Conservation (phyloP, 495 filamentous ascomycete species). For the Penicillium paradoxum region DNA sequence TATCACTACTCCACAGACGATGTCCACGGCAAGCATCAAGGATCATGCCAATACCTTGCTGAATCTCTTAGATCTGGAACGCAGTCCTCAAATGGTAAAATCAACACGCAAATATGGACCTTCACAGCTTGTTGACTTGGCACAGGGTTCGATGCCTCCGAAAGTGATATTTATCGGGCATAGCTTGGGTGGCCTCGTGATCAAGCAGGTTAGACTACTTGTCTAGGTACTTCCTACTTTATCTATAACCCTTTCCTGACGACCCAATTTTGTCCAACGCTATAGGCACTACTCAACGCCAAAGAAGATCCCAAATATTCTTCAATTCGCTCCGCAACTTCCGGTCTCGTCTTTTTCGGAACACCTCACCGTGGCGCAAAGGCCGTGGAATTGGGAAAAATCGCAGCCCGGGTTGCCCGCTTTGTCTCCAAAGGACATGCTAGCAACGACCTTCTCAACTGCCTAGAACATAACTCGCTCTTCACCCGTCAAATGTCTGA, state of each 20-base stretch:
- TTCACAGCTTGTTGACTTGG: neutral
- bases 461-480: constrained; percentile 36
- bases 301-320: constrained; percentile 39
- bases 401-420: constrained; percentile 33
- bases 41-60: constrained; percentile 37
- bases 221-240: neutral
- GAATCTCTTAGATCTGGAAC: constrained; percentile 35
- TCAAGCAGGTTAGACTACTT: constrained; percentile 35
- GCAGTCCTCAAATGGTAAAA: constrained; percentile 22
- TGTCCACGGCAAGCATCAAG: constrained; percentile 37
- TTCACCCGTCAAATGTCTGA: constrained; percentile 39
- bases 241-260: neutral
- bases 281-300: constrained; percentile 38
- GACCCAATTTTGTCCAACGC: neutral
- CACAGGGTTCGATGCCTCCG: constrained; percentile 18
- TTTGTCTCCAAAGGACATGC: constrained; percentile 33
- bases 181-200: constrained; percentile 42
- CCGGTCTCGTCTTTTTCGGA: constrained; percentile 44
- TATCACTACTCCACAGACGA: constrained; percentile 33
- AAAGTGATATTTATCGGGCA: constrained; percentile 45
- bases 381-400: constrained; percentile 35
- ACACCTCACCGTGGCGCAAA: constrained; percentile 43
- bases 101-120: neutral
- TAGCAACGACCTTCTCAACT: constrained; percentile 34
- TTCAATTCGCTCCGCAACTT: constrained; percentile 35